A percentile compares a stretch with the other conserved stretches of the same genome.
Evolutionary conservation across 805 yeast genomes (phyloP).

Genomic region (Ogataea angusta): DNA sequence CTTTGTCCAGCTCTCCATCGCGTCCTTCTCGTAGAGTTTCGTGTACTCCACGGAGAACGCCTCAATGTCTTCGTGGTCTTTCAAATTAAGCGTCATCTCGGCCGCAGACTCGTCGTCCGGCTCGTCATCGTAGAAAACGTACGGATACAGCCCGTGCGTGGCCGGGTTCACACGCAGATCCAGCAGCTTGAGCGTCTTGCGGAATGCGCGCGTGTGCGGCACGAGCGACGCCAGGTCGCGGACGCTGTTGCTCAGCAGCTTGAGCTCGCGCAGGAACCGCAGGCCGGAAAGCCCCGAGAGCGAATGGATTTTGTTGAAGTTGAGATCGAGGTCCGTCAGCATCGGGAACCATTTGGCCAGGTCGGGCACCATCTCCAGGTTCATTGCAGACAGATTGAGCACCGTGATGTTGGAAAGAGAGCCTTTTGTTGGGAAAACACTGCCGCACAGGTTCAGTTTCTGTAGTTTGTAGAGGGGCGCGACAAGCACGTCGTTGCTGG

Average conservation of each 20-base stretch:
- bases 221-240: slow-evolving; percentile 32
- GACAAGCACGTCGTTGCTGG: slow-evolving; percentile 22
- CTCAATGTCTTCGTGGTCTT: slow-evolving; percentile 49
- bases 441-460: slow-evolving; percentile 35
- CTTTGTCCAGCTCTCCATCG: slow-evolving; percentile 39
- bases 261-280: slow-evolving; percentile 37
- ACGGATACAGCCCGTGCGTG: slow-evolving; percentile 47
- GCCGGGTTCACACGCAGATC: slow-evolving; percentile 51
- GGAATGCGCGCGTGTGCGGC: slow-evolving; percentile 28
- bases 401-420: slow-evolving; percentile 35
- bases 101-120: slow-evolving; percentile 21
- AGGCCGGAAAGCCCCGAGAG: slow-evolving; percentile 36
- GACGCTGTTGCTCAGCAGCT: slow-evolving; percentile 46
- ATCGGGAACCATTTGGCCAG: slow-evolving; percentile 44
- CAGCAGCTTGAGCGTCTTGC: slow-evolving; percentile 36
- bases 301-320: slow-evolving; percentile 42
- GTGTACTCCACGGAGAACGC: slow-evolving; percentile 47
- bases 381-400: slow-evolving; percentile 47
- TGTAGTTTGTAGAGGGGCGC: slow-evolving; percentile 26
- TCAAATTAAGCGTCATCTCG: slow-evolving; percentile 38
- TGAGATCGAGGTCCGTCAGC: slow-evolving; percentile 45
- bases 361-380: slow-evolving; percentile 38
- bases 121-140: slow-evolving; percentile 46
- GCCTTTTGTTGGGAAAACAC: slow-evolving; percentile 14
- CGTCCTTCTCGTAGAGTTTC: slow-evolving; percentile 34